Base-by-base conservation (phyloP, 306 rosid genomes). In the Citrullus mucosospermus region DNA sequence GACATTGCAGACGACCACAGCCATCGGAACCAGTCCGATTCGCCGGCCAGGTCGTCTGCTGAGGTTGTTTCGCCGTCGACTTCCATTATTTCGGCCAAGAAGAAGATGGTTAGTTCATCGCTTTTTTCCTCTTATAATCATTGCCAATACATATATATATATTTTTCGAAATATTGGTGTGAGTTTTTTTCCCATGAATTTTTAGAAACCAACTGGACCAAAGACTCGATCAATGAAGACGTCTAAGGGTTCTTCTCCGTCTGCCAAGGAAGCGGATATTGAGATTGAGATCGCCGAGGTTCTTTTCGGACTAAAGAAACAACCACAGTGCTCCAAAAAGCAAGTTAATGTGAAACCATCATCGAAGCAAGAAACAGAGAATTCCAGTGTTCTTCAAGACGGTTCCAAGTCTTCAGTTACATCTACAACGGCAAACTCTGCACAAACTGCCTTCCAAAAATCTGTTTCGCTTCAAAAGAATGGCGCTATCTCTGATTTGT, bases 241-340 rank as follows among this genome's bases (percentile, higher is more conserved):
- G 2, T 51, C 56, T 28, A 83, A 82, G 63, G 13, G 1, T 57
- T 83, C 88, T n/a, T 38, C 89, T 59, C 79, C 87, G 12, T 67
- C 85, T 20, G 55, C 65, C 5, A 59, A 43, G 4, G 68, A 86
- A 39, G 85, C 82, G 28, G 89, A 88, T 15, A 82, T 87, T 41
- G 93, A 90, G 88, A 87, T 85, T 84, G 96, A 92, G 85, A 87
- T 92, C 76, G 97, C 97, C 15, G 97, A 90, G 89, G 86, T 92
- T 85, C 82, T 92, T 8, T 88, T n/a, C 9, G 93, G 86, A 32
- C 80, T 92, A 53, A 85, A 1, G 86, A 87, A 80, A 80, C 86
- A 83, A 71, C 48, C 83, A 41, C 79, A 71, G 76, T 68, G 83
- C 73, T 82, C 89, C 6, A 89, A 62, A 48, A 80, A 80, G 44